Evolutionary conservation across 345 rosid species (phyloP).

Genomic region (Mallotus nudiflorus): DNA sequence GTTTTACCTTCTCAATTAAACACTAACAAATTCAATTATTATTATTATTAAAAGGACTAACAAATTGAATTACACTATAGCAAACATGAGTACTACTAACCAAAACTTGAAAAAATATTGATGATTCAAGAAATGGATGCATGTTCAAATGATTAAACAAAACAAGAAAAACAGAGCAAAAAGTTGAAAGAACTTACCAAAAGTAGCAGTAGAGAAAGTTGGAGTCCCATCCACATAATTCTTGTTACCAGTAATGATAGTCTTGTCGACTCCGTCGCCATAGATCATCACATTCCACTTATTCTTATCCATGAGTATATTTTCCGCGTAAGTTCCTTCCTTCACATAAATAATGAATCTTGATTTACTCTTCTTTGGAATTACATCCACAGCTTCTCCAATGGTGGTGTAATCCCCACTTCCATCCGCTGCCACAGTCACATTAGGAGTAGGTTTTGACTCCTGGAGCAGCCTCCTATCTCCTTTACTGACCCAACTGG

Average conservation of each 20-base stretch:
- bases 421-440: slow-evolving; percentile 66
- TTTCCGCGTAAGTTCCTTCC: slow-evolving; percentile 62
- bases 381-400: slow-evolving; percentile 46
- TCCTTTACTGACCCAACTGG: slow-evolving; percentile 52
- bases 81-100: neutral
- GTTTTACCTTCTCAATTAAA: neutral
- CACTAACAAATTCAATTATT: no score
- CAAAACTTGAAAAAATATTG: no score
- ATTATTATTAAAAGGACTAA: neutral
- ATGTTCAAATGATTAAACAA: neutral
- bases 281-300: slow-evolving; percentile 78
- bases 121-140: neutral
- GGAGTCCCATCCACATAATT: slow-evolving; percentile 50
- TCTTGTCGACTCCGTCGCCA: slow-evolving; percentile 63
- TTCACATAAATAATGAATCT: slow-evolving; percentile 67
- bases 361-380: slow-evolving; percentile 47
- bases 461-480: slow-evolving; percentile 60
- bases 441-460: slow-evolving; percentile 29
- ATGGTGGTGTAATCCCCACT: slow-evolving; percentile 52
- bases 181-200: slow-evolving; percentile 43
- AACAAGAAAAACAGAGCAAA: neutral
- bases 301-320: slow-evolving; percentile 54
- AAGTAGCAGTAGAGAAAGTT: slow-evolving; percentile 61
- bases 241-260: slow-evolving; percentile 54
- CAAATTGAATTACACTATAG: neutral